These are phyloP conservation scores for Manihot esculenta DNA, from an alignment of 441 rosid species.

Conservation along the genomic window DNA sequence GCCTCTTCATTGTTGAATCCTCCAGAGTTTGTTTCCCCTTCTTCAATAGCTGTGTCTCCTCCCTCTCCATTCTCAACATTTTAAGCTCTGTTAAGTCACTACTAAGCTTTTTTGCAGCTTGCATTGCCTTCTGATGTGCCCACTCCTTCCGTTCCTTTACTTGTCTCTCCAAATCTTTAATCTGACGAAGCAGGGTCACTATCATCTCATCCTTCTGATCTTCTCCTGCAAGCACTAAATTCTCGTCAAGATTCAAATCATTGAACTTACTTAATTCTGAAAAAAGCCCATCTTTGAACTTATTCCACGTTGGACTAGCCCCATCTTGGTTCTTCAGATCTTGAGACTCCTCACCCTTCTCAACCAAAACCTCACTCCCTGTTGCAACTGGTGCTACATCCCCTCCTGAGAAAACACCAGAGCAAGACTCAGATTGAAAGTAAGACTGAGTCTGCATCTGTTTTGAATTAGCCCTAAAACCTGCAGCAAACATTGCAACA, in stretches of 20 bases:
- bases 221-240: conserved; percentile 51
- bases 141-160: conserved; percentile 85
- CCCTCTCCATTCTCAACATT: conserved; percentile 77
- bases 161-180: conserved; percentile 74
- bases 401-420: conserved; percentile 34
- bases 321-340: conserved; percentile 47
- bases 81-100: conserved; percentile 82
- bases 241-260: conserved; percentile 77
- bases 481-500: conserved; percentile 83
- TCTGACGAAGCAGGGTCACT: conserved; percentile 55
- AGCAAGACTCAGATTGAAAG: conserved; percentile 41
- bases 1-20: conserved; percentile 71
- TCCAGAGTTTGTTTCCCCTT: conserved; percentile 81
- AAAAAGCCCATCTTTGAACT: conserved; percentile 64
- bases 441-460: conserved; percentile 39
- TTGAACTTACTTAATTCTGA: conserved; percentile 64
- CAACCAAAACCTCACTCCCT: conserved; percentile 33
- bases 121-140: conserved; percentile 97
- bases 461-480: conserved; percentile 74
- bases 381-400: conserved; percentile 32
- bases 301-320: conserved; percentile 55
- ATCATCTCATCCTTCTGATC: conserved; percentile 77
- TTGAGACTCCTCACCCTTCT: conserved; percentile 48
- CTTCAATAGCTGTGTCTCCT: conserved; percentile 72
- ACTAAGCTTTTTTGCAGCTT: conserved; percentile 89